Evolutionary conservation across 2,329 filamentous ascomycete species (phyloP), one percentile per base, ranked within the genome.

Genomic region (Aspergillus chevalieri): DNA sequence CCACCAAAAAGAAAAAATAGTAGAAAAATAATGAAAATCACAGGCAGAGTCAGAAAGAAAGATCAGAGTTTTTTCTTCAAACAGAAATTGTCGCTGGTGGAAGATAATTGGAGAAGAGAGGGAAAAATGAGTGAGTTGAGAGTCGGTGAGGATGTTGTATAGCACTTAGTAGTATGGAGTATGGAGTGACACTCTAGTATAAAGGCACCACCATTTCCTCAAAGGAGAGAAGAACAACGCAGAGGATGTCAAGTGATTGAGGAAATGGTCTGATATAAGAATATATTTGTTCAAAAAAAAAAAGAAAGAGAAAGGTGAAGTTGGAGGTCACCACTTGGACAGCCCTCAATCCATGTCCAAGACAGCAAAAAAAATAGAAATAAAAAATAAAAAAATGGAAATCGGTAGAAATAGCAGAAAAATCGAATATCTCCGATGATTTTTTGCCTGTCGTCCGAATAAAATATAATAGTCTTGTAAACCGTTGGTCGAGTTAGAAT

Each of bases 351-450:
- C n/a, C 34, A 38, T 38, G 34, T 39, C 24, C n/a, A 28, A 46
- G 26, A 49, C 26, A 22, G 39, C 33, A 33, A 46, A 46, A 49
- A 38, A 51, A 47, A 51, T 46, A 50, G 19, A 51, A 48, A 49
- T 46, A 44, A 46, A 50, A 47, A 39, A 14, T 24, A 46, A 21
- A 15, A 41, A 41, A 41, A 17, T 21, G 9, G 12, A 43, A 43
- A 21, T 21, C 15, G 9, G 21, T 22, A 34, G 43, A 57, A 43
- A 21, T 14, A 43, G 14, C 19, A 43, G 14, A 43, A 19, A 19
- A 24, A 22, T 14, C 6, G 41, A 26, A 43, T 14, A 14, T 15
- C 12, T 43, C 41, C 12, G 17, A 38, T 38, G 26, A 12, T 38
- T n/a, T 38, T 38, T n/a, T 17, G 26, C 9, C 26, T 36, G 8